phyloP scores from a whole-genome alignment of 257 asterid genomes.

The Voacanga thouarsii region DNA sequence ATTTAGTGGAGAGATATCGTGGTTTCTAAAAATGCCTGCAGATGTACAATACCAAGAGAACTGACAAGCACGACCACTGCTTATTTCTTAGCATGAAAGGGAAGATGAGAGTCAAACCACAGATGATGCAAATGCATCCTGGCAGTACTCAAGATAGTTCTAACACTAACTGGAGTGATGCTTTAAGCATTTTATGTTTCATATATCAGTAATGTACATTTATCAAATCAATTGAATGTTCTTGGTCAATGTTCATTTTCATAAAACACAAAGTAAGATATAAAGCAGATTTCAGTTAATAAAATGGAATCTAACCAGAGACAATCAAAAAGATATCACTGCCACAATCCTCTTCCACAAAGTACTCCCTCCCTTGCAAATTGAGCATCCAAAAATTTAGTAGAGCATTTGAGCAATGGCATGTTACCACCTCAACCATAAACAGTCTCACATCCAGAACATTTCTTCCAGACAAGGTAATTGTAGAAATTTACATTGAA shows the following conservation, averaged over 20 bases:
- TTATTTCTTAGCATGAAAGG: background rate
- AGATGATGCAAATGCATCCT: background rate
- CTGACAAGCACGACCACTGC: background rate
- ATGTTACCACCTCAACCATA: background rate
- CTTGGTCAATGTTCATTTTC: background rate
- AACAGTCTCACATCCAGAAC: too few relatives aligned
- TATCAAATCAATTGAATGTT: background rate
- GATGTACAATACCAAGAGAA: too few relatives aligned
- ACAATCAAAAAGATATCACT: background rate
- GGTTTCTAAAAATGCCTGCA: too few relatives aligned
- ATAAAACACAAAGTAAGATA: background rate
- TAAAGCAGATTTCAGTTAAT: background rate
- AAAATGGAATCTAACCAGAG: background rate
- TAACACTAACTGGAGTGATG: background rate
- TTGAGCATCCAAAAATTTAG: background rate
- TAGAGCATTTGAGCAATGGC: background rate
- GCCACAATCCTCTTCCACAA: background rate
- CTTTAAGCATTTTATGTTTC: background rate
- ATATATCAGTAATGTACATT: background rate
- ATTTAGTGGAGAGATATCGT: background rate
- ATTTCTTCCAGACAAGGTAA: background rate
- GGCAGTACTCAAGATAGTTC: background rate
- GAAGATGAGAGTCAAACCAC: background rate
- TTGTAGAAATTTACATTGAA: background rate
- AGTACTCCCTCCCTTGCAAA: background rate